Evolutionary conservation across 192 early-diverging fungal genomes (phyloP).

Genomic region (Podila epicladia): DNA sequence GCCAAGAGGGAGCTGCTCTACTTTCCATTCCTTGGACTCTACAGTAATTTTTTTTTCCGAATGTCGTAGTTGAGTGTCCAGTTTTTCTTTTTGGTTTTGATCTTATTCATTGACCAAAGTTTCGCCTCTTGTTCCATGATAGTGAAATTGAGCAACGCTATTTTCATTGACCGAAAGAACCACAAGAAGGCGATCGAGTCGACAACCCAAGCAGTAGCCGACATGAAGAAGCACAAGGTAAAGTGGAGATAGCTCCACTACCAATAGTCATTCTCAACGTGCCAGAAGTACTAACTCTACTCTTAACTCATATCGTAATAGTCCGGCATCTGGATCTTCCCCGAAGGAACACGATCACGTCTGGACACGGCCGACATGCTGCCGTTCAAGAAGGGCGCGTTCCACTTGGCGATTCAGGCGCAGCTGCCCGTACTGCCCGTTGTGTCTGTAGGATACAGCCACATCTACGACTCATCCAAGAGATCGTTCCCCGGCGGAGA

Average conservation of each 20-base stretch:
- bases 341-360: constrained; percentile 90
- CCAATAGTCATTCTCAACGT: neutral
- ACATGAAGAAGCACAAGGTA: constrained; percentile 79
- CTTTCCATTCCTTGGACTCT: constrained; percentile 80
- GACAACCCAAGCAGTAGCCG: constrained; percentile 76
- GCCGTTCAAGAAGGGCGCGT: constrained; percentile 98
- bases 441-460: constrained; percentile 77
- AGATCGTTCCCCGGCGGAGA: constrained; percentile 61
- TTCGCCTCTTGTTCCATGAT: neutral
- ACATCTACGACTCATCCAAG: constrained; percentile 65
- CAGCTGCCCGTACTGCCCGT: constrained; percentile 89
- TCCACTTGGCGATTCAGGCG: constrained; percentile 90
- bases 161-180: constrained; percentile 92
- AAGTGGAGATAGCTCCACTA: neutral
- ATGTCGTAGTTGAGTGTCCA: neutral
- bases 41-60: constrained; percentile 63
- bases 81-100: neutral
- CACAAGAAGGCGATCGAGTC: constrained; percentile 78
- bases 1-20: constrained; percentile 78
- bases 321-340: constrained; percentile 86
- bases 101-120: neutral
- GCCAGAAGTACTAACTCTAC: neutral
- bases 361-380: constrained; percentile 75
- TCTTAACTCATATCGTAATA: constrained; percentile 19
- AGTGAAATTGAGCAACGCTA: constrained; percentile 82